Conservation (phyloP, 164 flowering plant genomes). For the Paratinospora sagittata region DNA sequence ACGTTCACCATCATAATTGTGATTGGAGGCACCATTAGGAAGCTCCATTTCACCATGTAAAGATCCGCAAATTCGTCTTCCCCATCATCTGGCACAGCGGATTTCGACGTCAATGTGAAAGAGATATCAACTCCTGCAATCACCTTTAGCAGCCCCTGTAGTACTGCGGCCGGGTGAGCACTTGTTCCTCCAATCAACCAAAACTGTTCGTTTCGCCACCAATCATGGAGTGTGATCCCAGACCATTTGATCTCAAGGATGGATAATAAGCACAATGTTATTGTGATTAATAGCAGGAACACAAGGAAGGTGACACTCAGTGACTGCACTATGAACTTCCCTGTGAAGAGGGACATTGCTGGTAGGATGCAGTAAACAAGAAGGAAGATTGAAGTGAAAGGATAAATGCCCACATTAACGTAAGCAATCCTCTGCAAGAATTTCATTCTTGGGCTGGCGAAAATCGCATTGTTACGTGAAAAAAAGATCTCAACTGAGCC, state of each 20-base stretch:
- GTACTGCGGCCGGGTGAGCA: conserved; percentile 88
- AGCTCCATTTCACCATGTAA: conserved; percentile 70
- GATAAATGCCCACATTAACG: conserved; percentile 81
- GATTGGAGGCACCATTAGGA: conserved; percentile 75
- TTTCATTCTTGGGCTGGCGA: conserved; percentile 69
- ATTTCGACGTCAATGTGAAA: conserved; percentile 83
- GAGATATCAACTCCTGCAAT: conserved; percentile 88
- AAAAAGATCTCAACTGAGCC: conserved; percentile 96
- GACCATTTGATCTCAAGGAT: conserved; percentile 87
- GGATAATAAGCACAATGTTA: conserved; percentile 69
- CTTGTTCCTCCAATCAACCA: conserved; percentile 96
- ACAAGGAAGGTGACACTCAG: conserved; percentile 57
- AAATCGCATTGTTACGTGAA: conserved; percentile 78
- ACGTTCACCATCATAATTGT: conserved; percentile 76
- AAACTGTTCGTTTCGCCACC: conserved; percentile 98
- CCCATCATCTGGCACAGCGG: conserved; percentile 61
- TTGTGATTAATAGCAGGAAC: conserved; percentile 54
- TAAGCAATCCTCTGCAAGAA: conserved; percentile 79
- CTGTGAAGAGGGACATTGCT: conserved; percentile 78
- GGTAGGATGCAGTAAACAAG: conserved; percentile 80
- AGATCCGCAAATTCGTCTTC: conserved; percentile 88
- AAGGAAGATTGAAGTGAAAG: conserved; percentile 82
- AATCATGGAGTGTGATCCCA: conserved; percentile 76
- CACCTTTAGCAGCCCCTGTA: conserved; percentile 80
- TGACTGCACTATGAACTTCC: conserved; percentile 79